phyloP scores from a whole-genome alignment of 2,329 filamentous ascomycete genomes.

The Diaporthe sp. region DNA sequence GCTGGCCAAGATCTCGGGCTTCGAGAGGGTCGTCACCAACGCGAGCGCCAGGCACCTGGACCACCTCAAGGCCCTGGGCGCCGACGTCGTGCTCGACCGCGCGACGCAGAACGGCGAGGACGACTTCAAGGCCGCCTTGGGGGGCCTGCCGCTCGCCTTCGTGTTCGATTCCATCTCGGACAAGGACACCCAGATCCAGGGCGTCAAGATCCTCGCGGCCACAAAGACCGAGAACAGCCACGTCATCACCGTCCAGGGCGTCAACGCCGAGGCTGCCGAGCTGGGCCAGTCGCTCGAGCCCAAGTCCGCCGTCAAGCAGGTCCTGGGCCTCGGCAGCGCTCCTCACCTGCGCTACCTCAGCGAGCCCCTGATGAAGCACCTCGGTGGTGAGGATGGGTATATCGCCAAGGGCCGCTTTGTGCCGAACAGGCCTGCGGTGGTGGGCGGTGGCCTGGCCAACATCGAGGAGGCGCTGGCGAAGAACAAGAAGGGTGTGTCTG shows the following conservation, averaged over 20 bases:
- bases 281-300: conserved; percentile 38
- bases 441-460: conserved; percentile 48
- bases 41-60: conserved; percentile 54
- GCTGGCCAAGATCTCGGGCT: conserved; percentile 58
- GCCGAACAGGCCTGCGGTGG: conserved; percentile 48
- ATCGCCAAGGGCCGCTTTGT: conserved; percentile 49
- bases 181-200: conserved; percentile 49
- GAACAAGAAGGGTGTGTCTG: conserved; percentile 48
- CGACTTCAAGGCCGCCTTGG: conserved; percentile 47
- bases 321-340: conserved; percentile 46
- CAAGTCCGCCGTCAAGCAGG: conserved; percentile 34
- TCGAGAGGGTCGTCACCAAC: conserved; percentile 58
- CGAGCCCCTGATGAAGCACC: conserved; percentile 47
- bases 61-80: conserved; percentile 45
- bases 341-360: conserved; percentile 48
- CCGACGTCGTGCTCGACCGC: conserved; percentile 44
- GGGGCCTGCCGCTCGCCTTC: conserved; percentile 47
- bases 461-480: conserved; percentile 46
- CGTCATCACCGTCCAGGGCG: conserved; percentile 42
- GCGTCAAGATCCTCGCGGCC: conserved; percentile 47
- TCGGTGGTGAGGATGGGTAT: conserved; percentile 50
- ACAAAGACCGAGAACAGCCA: conserved; percentile 44
- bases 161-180: conserved; percentile 51
- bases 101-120: conserved; percentile 43
- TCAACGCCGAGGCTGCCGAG: conserved; percentile 42